Evolutionary conservation across 1,284 basidiomycete species (phyloP), one percentile per base, ranked within the genome.

Genomic region (Pulveroboletus ridleyi): DNA sequence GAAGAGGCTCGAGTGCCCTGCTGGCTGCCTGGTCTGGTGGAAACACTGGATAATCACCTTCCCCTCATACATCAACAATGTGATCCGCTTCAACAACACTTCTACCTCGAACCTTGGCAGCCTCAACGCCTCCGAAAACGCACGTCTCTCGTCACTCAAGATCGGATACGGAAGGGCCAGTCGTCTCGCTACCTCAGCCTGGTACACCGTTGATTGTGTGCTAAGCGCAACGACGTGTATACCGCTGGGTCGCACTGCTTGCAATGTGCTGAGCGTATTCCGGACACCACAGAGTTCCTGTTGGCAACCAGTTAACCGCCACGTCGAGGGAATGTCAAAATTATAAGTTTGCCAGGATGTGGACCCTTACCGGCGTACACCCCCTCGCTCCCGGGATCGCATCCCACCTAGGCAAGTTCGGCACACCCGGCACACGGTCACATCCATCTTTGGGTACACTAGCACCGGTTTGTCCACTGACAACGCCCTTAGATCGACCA

Each of bases 381-480:
- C 70, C 70, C 52, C 70, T 70, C 59, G 70, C 71, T 4, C 70
- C 70, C 2, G 65, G 73, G 25, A 74, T 74, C 25, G 65, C 71
- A 58, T 72, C 73, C 71, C 72, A 75, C 13, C 70, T 66, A 0
- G 60, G 49, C 9, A 60, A 50, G 61, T 66, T 74, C 2, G 62
- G 41, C 7, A 72, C 56, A 2, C 70, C 64, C 2, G 66, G 70
- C 3, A 29, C 29, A 3, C 29, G n/a, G n/a, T n/a, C 33, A 20
- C 52, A 5, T 70, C 71, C 23, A 66, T 69, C 49, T 68, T 61
- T 20, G 69, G 69, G 46, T 71, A 74, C 20, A 72, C 66, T 17
- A 74, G 22, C 20, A 74, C 66, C 0, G 68, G 71, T 7, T 35
- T 39, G 20, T 67, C 50, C 35, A 72, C 66, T 52, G 70, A 72